These are phyloP conservation scores for Heterobasidion occidentale DNA, from an alignment of 1,284 basidiomycete species.

Conservation along the genomic window DNA sequence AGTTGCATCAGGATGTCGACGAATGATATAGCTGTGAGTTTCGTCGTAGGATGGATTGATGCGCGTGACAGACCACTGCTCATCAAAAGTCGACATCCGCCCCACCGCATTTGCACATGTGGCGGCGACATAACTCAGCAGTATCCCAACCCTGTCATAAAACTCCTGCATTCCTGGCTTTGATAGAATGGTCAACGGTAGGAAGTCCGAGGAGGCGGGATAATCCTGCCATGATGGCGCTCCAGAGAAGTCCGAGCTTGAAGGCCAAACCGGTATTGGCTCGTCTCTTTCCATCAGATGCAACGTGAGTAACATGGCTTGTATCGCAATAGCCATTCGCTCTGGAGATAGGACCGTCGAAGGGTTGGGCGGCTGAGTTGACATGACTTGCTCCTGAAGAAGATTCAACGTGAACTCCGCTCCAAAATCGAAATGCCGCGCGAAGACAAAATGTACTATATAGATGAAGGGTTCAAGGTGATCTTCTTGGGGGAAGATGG, in stretches of 20 bases:
- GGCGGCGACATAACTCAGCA: slow-evolving; percentile 56
- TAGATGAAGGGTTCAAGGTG: slow-evolving; percentile 73
- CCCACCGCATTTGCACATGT: slow-evolving; percentile 67
- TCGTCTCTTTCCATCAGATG: slow-evolving; percentile 68
- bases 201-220: slow-evolving; percentile 57
- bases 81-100: slow-evolving; percentile 78
- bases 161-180: slow-evolving; percentile 76
- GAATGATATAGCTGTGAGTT: slow-evolving; percentile 50
- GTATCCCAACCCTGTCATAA: slow-evolving; percentile 57
- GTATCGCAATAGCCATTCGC: slow-evolving; percentile 67
- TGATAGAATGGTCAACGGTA: slow-evolving; percentile 43
- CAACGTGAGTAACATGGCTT: slow-evolving; percentile 73
- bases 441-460: slow-evolving; percentile 79
- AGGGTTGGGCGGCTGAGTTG: slow-evolving; percentile 33
- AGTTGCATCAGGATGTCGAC: slow-evolving; percentile 63
- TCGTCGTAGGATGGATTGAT: slow-evolving; percentile 65
- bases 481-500: slow-evolving; percentile 67
- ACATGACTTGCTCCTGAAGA: slow-evolving; percentile 57
- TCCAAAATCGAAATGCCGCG: slow-evolving; percentile 84
- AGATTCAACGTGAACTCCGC: slow-evolving; percentile 76
- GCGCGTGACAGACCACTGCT: slow-evolving; percentile 63
- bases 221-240: slow-evolving; percentile 61
- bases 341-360: slow-evolving; percentile 55
- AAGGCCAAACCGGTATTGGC: slow-evolving; percentile 69
- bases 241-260: slow-evolving; percentile 58